Percentiles rank a stretch among this genome's conserved stretches.
These are phyloP conservation scores for Endocalyx cinctus DNA, from an alignment of 2,329 filamentous ascomycete genomes.

Conservation along the genomic window DNA sequence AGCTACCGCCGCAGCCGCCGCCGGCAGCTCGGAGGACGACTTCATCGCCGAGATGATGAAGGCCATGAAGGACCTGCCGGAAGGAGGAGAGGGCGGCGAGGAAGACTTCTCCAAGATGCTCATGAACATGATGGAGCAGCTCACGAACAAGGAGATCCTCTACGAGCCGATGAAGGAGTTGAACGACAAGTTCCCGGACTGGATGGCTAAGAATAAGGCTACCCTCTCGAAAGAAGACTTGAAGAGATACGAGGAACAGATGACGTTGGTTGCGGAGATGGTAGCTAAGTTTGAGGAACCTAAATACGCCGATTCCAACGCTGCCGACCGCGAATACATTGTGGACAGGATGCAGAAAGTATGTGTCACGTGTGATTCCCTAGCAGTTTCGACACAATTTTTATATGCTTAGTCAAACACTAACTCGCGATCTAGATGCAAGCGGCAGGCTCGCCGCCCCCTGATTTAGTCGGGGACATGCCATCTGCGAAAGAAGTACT, in stretches of 20 bases:
- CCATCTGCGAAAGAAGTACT: slow-evolving; percentile 72
- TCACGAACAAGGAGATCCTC: slow-evolving; percentile 96
- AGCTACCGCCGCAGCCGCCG: slow-evolving; percentile 72
- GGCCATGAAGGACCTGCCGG: slow-evolving; percentile 67
- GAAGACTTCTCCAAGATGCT: slow-evolving; percentile 94
- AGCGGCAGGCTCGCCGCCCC: slow-evolving; percentile 83
- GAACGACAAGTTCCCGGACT: slow-evolving; percentile 83
- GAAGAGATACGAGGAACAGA: slow-evolving; percentile 76
- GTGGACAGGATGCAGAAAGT: slow-evolving; percentile 98
- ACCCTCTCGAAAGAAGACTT: slow-evolving; percentile 67
- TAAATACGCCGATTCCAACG: slow-evolving; percentile 76
- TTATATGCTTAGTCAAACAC: not conserved
- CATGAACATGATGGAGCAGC: slow-evolving; percentile 97
- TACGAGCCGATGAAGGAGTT: slow-evolving; percentile 99
- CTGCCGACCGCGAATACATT: slow-evolving; percentile 81
- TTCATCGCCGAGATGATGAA: slow-evolving; percentile 90
- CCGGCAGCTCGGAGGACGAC: slow-evolving; percentile 65
- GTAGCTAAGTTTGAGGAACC: slow-evolving; percentile 81
- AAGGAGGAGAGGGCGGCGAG: slow-evolving; percentile 54
- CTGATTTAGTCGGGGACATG: slow-evolving; percentile 88
- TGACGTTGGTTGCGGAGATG: slow-evolving; percentile 76
- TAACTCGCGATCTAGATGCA: slow-evolving; percentile 69
- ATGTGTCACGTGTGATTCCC: slow-evolving; percentile 21
- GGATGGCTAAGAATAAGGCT: slow-evolving; percentile 74
- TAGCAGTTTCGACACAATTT: not conserved